Evolutionary conservation across 805 yeast genomes (phyloP).

Genomic region (Starmera dryadoides): DNA sequence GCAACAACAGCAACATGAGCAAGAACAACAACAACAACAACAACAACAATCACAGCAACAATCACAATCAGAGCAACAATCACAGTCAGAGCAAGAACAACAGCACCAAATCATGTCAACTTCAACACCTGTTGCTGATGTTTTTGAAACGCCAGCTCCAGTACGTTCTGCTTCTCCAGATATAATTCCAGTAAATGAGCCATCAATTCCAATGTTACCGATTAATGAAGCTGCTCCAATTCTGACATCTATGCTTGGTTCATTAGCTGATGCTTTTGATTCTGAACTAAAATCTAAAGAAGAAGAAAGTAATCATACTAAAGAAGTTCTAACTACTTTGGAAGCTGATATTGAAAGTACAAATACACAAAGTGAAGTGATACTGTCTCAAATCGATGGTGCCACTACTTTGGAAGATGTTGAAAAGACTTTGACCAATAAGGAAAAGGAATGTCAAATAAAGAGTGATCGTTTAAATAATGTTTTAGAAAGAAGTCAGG

Average conservation of each 20-base stretch:
- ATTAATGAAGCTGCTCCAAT: conserved; percentile 21
- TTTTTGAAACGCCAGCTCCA: neutral
- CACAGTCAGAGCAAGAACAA: conserved; percentile 1
- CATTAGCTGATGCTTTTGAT: conserved; percentile 47
- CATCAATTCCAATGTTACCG: conserved; percentile 15
- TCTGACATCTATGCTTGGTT: conserved; percentile 30
- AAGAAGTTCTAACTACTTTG: conserved; percentile 31
- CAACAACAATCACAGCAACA: neutral
- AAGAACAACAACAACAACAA: conserved; percentile 6
- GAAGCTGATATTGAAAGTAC: conserved; percentile 31
- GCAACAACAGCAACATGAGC: neutral
- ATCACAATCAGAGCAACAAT: neutral
- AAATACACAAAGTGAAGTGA: conserved; percentile 24
- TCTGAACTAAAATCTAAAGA: conserved; percentile 46
- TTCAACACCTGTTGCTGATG: neutral
- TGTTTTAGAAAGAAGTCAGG: conserved; percentile 58
- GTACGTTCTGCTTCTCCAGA: neutral
- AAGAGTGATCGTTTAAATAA: conserved; percentile 29
- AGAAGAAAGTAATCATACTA: conserved; percentile 43
- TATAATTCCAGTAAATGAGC: neutral
- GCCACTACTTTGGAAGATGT: conserved; percentile 15
- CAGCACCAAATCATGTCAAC: neutral
- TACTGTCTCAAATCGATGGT: conserved; percentile 13
- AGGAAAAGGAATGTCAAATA: conserved; percentile 15
- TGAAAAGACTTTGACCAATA: conserved; percentile 5